These are phyloP conservation scores for Heritiera fomes DNA, from an alignment of 345 rosid genomes.

Conservation along the genomic window DNA sequence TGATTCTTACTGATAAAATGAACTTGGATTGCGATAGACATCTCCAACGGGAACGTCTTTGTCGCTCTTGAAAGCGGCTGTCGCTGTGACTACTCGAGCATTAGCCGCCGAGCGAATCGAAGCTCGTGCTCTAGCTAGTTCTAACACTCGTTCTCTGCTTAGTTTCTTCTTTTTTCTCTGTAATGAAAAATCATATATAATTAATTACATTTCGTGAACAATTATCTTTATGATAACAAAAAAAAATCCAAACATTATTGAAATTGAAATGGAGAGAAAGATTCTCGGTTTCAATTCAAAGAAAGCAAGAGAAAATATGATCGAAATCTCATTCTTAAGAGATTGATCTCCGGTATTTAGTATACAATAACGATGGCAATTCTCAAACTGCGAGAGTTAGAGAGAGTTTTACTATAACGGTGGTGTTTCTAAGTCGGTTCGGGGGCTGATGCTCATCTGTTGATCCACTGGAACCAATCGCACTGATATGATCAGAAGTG, in stretches of 20 bases:
- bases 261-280: not conserved
- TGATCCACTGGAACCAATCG: slow-evolving; percentile 25
- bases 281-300: too few relatives aligned
- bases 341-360: not conserved
- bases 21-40: slow-evolving; percentile 57
- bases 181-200: not conserved
- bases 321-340: not conserved
- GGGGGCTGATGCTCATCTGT: slow-evolving; percentile 7
- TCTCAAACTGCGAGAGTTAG: slow-evolving; percentile 1
- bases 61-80: slow-evolving; percentile 27
- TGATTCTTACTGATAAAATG: slow-evolving; percentile 58
- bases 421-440: slow-evolving; percentile 22
- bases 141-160: slow-evolving; percentile 41
- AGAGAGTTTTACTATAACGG: slow-evolving; percentile 20
- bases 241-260: not conserved
- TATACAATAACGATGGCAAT: not conserved
- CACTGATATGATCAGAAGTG: slow-evolving; percentile 34
- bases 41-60: slow-evolving; percentile 24
- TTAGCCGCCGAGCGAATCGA: slow-evolving; percentile 52
- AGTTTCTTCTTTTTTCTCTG: slow-evolving; percentile 44
- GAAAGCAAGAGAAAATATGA: not conserved
- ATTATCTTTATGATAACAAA: not conserved
- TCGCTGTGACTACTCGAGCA: slow-evolving; percentile 21
- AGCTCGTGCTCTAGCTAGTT: slow-evolving; percentile 64
- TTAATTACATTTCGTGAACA: not conserved